These are phyloP conservation scores for Agaricus bisporus DNA, from an alignment of 768 basidiomycete species.

Conservation along the genomic window DNA sequence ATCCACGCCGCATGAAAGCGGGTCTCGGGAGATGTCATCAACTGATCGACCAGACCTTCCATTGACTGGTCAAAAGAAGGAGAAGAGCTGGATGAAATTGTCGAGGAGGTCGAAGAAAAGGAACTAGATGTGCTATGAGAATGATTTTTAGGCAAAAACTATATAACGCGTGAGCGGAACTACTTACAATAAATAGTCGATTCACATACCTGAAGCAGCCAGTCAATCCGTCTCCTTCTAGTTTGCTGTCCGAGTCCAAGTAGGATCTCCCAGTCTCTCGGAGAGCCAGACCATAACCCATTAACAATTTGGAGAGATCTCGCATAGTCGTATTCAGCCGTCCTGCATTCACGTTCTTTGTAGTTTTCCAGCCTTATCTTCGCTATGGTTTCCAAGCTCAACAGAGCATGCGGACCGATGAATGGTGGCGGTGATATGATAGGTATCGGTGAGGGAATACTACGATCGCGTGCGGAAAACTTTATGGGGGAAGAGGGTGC, in stretches of 20 bases:
- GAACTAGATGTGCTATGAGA: slow-evolving; percentile 11
- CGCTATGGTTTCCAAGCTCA: slow-evolving; percentile 35
- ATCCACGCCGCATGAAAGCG: slow-evolving; percentile 61
- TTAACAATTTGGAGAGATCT: background rate
- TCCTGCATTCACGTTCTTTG: slow-evolving; percentile 36
- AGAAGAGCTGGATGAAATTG: slow-evolving; percentile 2
- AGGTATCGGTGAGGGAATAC: slow-evolving; percentile 26
- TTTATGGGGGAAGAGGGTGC: background rate
- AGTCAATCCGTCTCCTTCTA: slow-evolving; percentile 29
- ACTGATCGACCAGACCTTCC: slow-evolving; percentile 44
- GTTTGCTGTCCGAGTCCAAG: slow-evolving; percentile 27
- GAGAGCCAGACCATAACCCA: background rate
- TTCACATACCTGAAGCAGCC: slow-evolving; percentile 42
- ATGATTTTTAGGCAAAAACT: slow-evolving; percentile 12
- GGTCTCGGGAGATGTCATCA: slow-evolving; percentile 48
- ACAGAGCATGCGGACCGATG: slow-evolving; percentile 24
- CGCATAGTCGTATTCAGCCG: slow-evolving; percentile 13
- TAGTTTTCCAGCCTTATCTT: slow-evolving; percentile 36
- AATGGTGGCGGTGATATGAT: slow-evolving; percentile 48
- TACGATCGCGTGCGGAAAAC: too few relatives aligned
- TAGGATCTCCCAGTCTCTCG: slow-evolving; percentile 17
- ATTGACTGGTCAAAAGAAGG: background rate
- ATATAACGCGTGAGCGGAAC: slow-evolving; percentile 14
- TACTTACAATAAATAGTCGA: background rate
- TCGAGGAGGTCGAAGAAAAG: slow-evolving; percentile 12